Evolutionary conservation across 129 eudicot genomes (phyloP), one percentile per base, ranked within the genome.

Genomic region (Saposhnikovia divaricata): DNA sequence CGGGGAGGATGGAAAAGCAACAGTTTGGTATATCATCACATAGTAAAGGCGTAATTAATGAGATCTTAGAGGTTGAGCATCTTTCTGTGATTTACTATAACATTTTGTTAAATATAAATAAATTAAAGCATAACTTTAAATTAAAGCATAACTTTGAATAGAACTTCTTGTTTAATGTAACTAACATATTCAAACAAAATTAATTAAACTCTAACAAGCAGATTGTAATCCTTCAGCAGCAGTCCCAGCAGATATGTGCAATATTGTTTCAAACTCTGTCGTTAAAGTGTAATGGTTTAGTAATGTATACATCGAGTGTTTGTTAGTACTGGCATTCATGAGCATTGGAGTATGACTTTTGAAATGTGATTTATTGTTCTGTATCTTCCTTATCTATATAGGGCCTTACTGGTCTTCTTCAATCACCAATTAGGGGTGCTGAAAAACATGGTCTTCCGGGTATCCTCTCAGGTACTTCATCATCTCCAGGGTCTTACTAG

Each of bases 401-500:
- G 96, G 99, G 99, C 61, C 96, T 95, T 75, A 95, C 99, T 71
- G 99, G 99, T 80, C 97, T 95, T 78, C 96, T 95, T 63, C 99
- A 95, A 66, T 90, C 99, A 10, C 99, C 99, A 31, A 86, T 95
- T 75, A 88, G 85, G 87, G 99, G 99, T 80, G 99, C 99, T 80
- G 99, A 95, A 79, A 92, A 86, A 79, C 97, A 95, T 88, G 99
- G 99, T 23, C 91, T 95, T 59, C 99, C 96, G n/a, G 99, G 99
- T 76, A 93, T 92, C 50, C 85, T 90, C 77, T 92, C 99, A 81
- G 98, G 98, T 91, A 89, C 25, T 46, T 46, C 25, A 2, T 61
- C 6, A 61, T 61, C 27, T 59, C 31, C 31, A n/a, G 31, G 31
- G 34, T n/a, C 68, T 59, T 25, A 3, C 37, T 61, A 10, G 25